A percentile compares a stretch with the other conserved stretches of the same genome.
Evolutionary conservation across 2,329 filamentous ascomycete genomes (phyloP).

Genomic region (Didymosphaeria variabile): DNA sequence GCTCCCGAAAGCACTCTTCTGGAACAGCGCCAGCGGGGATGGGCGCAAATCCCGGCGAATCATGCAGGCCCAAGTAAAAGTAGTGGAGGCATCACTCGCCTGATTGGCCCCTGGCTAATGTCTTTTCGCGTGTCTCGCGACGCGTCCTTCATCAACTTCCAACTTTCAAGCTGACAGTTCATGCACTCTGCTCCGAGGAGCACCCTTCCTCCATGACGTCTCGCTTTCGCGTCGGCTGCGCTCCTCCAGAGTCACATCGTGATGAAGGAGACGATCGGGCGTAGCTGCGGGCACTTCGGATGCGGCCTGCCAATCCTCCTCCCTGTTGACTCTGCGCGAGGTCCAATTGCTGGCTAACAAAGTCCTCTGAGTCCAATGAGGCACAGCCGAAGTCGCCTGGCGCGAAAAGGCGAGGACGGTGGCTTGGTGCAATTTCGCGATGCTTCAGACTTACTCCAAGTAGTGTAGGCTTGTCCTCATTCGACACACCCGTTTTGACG

Average conservation of each 20-base stretch:
- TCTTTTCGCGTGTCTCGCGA: constrained; percentile 18
- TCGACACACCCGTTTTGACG: constrained; percentile 29
- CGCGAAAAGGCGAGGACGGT: constrained; percentile 29
- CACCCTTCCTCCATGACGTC: background rate
- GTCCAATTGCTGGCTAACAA: constrained; percentile 21
- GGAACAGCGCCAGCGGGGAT: constrained; percentile 5
- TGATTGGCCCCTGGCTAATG: constrained; percentile 23
- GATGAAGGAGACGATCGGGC: background rate
- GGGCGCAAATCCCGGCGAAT: constrained; percentile 10
- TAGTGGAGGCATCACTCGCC: constrained; percentile 6
- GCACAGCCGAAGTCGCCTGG: constrained; percentile 18
- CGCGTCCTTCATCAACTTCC: constrained; percentile 29
- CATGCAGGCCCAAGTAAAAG: constrained; percentile 24
- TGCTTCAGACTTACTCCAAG: constrained; percentile 29
- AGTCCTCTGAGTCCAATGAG: constrained; percentile 25
- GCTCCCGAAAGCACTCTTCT: constrained; percentile 3
- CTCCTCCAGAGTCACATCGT: background rate
- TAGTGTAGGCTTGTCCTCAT: constrained; percentile 32
- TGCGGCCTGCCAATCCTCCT: background rate
- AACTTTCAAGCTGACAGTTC: constrained; percentile 24
- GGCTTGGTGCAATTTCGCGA: constrained; percentile 42
- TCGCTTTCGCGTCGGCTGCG: background rate
- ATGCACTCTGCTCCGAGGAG: constrained; percentile 21
- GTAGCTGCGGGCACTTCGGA: background rate
- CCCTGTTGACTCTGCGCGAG: constrained; percentile 30